These are phyloP conservation scores for Aureobasidium sp. DNA, from an alignment of 2,329 filamentous ascomycete genomes.

Conservation along the genomic window DNA sequence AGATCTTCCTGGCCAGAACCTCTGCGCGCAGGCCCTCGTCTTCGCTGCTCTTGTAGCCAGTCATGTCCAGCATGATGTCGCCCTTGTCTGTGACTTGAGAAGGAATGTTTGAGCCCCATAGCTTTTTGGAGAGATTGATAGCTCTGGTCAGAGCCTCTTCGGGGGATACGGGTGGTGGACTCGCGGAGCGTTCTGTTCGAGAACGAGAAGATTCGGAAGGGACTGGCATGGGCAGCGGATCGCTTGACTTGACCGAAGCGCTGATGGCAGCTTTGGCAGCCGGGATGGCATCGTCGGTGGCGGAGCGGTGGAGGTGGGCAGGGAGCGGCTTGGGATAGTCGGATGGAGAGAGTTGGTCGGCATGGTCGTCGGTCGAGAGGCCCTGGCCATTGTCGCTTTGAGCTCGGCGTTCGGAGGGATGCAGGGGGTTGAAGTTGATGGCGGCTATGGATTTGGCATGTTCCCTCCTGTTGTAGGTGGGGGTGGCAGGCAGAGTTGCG, in stretches of 20 bases:
- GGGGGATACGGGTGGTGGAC: slow-evolving; percentile 64
- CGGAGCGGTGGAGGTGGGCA: slow-evolving; percentile 39
- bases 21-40: slow-evolving; percentile 88
- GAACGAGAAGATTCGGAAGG: slow-evolving; percentile 22
- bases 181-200: slow-evolving; percentile 53
- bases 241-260: slow-evolving; percentile 27
- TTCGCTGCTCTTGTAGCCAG: slow-evolving; percentile 88
- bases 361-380: slow-evolving; percentile 12
- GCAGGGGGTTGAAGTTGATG: background rate
- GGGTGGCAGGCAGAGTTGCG: background rate
- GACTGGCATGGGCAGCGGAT: slow-evolving; percentile 20
- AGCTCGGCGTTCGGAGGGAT: slow-evolving; percentile 2
- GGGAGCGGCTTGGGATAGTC: slow-evolving; percentile 21
- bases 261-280: slow-evolving; percentile 35
- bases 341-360: slow-evolving; percentile 1
- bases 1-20: slow-evolving; percentile 83
- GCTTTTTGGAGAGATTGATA: slow-evolving; percentile 73
- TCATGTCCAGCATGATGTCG: slow-evolving; percentile 97
- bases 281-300: slow-evolving; percentile 49
- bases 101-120: slow-evolving; percentile 85
- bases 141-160: slow-evolving; percentile 77
- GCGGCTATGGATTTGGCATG: slow-evolving; percentile 12
- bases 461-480: background rate
- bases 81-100: slow-evolving; percentile 87
- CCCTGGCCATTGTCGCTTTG: slow-evolving; percentile 9